Evolutionary conservation across 2,329 filamentous ascomycete species (phyloP).

Genomic region (Exophiala sp.): DNA sequence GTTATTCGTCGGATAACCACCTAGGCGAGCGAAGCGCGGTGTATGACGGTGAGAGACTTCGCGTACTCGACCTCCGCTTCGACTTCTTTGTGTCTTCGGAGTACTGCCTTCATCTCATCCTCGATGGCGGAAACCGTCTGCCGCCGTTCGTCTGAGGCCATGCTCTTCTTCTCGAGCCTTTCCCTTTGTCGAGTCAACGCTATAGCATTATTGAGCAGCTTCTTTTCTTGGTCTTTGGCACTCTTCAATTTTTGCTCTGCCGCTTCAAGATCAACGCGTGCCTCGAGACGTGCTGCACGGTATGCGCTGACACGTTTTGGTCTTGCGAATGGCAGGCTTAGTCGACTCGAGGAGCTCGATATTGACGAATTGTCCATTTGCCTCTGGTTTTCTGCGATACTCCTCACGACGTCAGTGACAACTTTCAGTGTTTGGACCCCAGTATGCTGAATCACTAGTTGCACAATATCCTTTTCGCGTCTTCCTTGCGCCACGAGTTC

Average conservation of each 20-base stretch:
- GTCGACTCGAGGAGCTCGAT: slow-evolving; percentile 6
- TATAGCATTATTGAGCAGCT: slow-evolving; percentile 13
- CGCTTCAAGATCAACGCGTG: slow-evolving; percentile 5
- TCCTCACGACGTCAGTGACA: slow-evolving; percentile 13
- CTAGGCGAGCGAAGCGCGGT: slow-evolving; percentile 11
- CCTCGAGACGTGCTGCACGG: slow-evolving; percentile 9
- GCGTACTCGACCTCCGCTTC: slow-evolving; percentile 16
- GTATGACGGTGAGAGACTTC: slow-evolving; percentile 11
- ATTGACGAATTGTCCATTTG: neutral
- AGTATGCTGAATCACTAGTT: slow-evolving; percentile 9
- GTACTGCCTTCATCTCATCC: slow-evolving; percentile 16
- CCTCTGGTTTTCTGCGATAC: slow-evolving; percentile 17
- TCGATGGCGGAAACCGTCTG: slow-evolving; percentile 13
- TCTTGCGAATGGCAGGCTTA: slow-evolving; percentile 13
- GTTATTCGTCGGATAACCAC: neutral
- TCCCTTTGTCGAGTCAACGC: slow-evolving; percentile 13
- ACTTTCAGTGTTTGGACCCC: slow-evolving; percentile 8
- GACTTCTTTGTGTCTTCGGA: slow-evolving; percentile 17
- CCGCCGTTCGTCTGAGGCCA: slow-evolving; percentile 5
- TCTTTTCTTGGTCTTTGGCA: slow-evolving; percentile 16
- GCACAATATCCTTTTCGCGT: slow-evolving; percentile 8
- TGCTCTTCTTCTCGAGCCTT: slow-evolving; percentile 6
- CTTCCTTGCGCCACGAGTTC: slow-evolving; percentile 11
- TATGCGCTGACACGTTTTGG: slow-evolving; percentile 10
- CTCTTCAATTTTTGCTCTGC: slow-evolving; percentile 5